Conservation (phyloP, 1,139 yeast genomes). For the Sporopachydermia cereana region DNA sequence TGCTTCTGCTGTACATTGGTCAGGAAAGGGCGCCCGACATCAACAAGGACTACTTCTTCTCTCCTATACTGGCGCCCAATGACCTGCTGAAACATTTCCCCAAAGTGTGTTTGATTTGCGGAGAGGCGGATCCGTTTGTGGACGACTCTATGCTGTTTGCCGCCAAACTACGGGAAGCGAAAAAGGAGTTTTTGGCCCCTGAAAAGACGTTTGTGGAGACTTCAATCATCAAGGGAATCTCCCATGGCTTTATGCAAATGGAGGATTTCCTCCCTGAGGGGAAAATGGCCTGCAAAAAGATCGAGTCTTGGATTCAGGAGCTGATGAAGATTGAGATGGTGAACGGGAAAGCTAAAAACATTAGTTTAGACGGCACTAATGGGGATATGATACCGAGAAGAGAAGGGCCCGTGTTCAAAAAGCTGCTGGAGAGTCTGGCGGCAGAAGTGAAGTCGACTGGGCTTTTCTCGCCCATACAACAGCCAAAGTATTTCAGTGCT, state of each 20-base stretch:
- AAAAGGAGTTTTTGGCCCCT: slow-evolving; percentile 15
- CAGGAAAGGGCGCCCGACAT: slow-evolving; percentile 17
- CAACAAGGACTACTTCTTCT: slow-evolving; percentile 15
- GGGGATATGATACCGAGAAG: not conserved
- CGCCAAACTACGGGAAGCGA: slow-evolving; percentile 29
- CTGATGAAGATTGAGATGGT: slow-evolving; percentile 9
- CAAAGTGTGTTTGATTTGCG: slow-evolving; percentile 17
- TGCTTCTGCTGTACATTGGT: slow-evolving; percentile 15
- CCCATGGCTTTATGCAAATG: slow-evolving; percentile 41
- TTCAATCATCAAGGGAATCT: slow-evolving; percentile 29
- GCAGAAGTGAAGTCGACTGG: slow-evolving; percentile 4
- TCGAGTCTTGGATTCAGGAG: slow-evolving; percentile 17
- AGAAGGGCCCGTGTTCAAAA: not conserved
- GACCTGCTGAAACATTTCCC: slow-evolving; percentile 17
- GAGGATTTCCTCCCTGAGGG: slow-evolving; percentile 33
- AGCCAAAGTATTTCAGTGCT: not conserved
- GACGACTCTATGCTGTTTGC: slow-evolving; percentile 19
- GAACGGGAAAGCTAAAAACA: slow-evolving; percentile 7
- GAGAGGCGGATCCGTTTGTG: slow-evolving; percentile 19
- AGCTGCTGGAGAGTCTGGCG: slow-evolving; percentile 2
- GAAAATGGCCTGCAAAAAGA: slow-evolving; percentile 16
- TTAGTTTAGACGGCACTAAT: slow-evolving; percentile 5
- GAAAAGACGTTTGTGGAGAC: slow-evolving; percentile 19
- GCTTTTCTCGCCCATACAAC: not conserved
- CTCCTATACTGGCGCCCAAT: slow-evolving; percentile 17